These are phyloP conservation scores for Lachancea kluyveri DNA, from an alignment of 805 yeast genomes.

Conservation along the genomic window DNA sequence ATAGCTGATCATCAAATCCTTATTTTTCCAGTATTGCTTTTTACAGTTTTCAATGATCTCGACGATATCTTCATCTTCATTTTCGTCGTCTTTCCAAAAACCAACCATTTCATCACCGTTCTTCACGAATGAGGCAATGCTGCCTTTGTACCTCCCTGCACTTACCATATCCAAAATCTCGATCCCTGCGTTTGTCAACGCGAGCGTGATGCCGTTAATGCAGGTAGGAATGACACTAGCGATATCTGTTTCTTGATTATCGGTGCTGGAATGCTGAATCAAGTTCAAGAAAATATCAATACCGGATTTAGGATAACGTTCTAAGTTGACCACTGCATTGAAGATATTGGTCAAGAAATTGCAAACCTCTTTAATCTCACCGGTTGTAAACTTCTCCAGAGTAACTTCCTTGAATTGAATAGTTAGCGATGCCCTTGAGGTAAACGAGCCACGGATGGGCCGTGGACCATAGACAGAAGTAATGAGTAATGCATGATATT, in stretches of 20 bases:
- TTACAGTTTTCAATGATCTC: slow-evolving; percentile 40
- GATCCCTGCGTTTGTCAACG: slow-evolving; percentile 79
- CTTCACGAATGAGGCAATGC: slow-evolving; percentile 46
- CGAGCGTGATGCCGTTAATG: slow-evolving; percentile 46
- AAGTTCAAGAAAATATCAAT: slow-evolving; percentile 72
- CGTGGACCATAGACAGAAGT: slow-evolving; percentile 84
- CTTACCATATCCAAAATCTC: slow-evolving; percentile 75
- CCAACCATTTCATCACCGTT: slow-evolving; percentile 57
- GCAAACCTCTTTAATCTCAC: slow-evolving; percentile 36
- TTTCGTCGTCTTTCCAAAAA: slow-evolving; percentile 43
- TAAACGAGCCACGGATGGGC: slow-evolving; percentile 71
- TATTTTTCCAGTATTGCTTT: slow-evolving; percentile 19
- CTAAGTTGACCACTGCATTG: slow-evolving; percentile 38
- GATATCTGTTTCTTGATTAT: slow-evolving; percentile 15
- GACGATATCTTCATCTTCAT: slow-evolving; percentile 25
- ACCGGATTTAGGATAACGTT: slow-evolving; percentile 84
- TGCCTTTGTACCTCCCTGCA: slow-evolving; percentile 44
- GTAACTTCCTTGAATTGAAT: slow-evolving; percentile 40
- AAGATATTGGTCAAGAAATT: slow-evolving; percentile 34
- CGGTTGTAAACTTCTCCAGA: slow-evolving; percentile 19
- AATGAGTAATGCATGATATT: slow-evolving; percentile 40
- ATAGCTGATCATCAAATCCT: slow-evolving; percentile 16
- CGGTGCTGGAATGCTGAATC: slow-evolving; percentile 27
- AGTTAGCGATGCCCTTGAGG: slow-evolving; percentile 57
- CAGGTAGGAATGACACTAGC: slow-evolving; percentile 36